These are phyloP conservation scores for Desmodesmus armatus DNA, from an alignment of 139 green algal genomes.

Conservation along the genomic window DNA sequence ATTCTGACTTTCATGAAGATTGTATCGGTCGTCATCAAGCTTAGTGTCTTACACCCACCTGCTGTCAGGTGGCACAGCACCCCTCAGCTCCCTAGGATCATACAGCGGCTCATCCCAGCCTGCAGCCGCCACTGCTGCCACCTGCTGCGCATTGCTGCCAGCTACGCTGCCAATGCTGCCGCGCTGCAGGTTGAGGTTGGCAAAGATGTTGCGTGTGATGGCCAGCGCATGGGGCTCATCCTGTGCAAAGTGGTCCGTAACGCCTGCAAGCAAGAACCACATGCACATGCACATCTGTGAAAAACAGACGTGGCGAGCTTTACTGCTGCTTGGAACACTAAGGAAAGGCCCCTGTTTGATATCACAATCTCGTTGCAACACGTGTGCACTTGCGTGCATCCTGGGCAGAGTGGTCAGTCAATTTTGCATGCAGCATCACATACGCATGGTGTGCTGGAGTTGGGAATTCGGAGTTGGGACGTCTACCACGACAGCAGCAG, in stretches of 20 bases:
- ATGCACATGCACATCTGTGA: too few relatives aligned
- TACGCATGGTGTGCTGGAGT: too few relatives aligned
- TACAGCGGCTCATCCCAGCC: slow-evolving; percentile 82
- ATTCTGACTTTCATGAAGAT: not conserved
- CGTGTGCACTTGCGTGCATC: too few relatives aligned
- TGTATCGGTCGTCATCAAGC: too few relatives aligned
- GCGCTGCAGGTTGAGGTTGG: slow-evolving; percentile 51
- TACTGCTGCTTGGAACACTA: too few relatives aligned
- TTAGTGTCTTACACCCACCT: not conserved
- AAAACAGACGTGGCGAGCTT: too few relatives aligned
- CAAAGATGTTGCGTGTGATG: slow-evolving; percentile 81
- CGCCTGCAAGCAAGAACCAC: slow-evolving; percentile 55
- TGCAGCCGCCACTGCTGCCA: not conserved
- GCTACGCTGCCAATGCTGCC: not conserved
- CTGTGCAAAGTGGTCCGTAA: slow-evolving; percentile 87
- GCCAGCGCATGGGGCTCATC: slow-evolving; percentile 87
- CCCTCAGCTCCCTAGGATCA: slow-evolving; percentile 69
- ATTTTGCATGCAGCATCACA: too few relatives aligned
- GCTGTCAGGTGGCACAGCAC: slow-evolving; percentile 46
- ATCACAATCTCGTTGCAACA: too few relatives aligned
- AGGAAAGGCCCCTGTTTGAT: too few relatives aligned
- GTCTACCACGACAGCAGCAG: too few relatives aligned
- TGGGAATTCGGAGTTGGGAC: too few relatives aligned
- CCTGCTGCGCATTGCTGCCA: not conserved
- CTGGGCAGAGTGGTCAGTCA: too few relatives aligned